Evolutionary conservation across 139 green algal species (phyloP), one percentile per base, ranked within the genome.

Genomic region (Marvania coccoides): DNA sequence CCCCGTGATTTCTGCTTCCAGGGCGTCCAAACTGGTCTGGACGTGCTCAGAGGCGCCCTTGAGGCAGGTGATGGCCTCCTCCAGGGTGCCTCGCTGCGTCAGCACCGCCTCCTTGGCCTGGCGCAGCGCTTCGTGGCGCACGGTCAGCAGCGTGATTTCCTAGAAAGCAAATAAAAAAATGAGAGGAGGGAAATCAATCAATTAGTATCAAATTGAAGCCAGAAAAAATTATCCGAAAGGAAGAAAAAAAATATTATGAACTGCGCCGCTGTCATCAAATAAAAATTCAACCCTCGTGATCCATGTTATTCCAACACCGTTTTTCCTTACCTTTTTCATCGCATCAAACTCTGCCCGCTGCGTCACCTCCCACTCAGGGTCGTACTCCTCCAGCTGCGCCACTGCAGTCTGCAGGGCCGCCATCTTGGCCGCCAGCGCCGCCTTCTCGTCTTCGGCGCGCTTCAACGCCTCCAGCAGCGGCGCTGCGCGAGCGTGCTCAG

Each of bases 31-130:
- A 39, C 63, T 55, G 10, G n/a, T 24, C 31, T 71, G 47, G 29
- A 54, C 59, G 1, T 6, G 24, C 3, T 57, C 31, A 19, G 36
- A 65, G 2, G 39, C 61, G 48, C 75, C 74, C 42, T 81, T 76
- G 61, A 90, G 67, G 12, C 60, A 75, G 0, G 24, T 39, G 33
- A 78, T 77, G 34, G 73, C 76, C 23, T 66, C 71, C 28, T 61
- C 48, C 40, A 82, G 45, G 35, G 36, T 13, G 12, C 36, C 65
- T 4, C 71, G 46, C 45, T 48, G 45, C 4, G 15, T 28, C 38
- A 65, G 8, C n/a, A 47, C 26, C 6, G 47, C 59, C 3, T 58
- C 65, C n/a, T 42, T 35, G 9, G 4, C 30, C 29, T 80, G 35
- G 30, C 57, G 28, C 40, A 78, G 46, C 35, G 51, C 33, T 33